Conservation (phyloP, 176 grass and related monocot species). For the Carex cristatella region DNA sequence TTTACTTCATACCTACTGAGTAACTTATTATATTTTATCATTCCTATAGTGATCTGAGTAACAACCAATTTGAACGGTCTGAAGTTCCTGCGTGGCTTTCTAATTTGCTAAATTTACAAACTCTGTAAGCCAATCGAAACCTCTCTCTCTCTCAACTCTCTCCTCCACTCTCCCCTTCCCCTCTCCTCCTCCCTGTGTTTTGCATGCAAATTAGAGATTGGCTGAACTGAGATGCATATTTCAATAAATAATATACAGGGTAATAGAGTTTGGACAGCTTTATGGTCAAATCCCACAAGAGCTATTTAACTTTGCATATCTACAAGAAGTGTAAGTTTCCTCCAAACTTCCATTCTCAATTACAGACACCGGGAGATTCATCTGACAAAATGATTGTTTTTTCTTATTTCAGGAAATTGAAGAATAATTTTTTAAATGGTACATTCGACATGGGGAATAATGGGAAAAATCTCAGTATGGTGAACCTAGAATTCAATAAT, state of each 20-base stretch:
- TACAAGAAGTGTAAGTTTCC: constrained; percentile 44
- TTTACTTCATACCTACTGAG: not conserved
- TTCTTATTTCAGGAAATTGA: constrained; percentile 47
- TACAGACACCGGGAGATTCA: not conserved
- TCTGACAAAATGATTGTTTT: constrained; percentile 12
- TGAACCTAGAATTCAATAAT: constrained; percentile 49
- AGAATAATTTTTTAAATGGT: constrained; percentile 57
- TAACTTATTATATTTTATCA: not conserved
- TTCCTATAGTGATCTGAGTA: constrained; percentile 65
- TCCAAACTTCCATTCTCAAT: not conserved
- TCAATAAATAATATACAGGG: constrained; percentile 21
- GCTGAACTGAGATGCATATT: not conserved
- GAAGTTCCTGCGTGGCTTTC: constrained; percentile 62
- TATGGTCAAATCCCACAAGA: constrained; percentile 40
- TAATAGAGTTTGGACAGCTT: constrained; percentile 52
- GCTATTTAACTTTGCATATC: constrained; percentile 39
- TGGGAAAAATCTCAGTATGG: constrained; percentile 21
- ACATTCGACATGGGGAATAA: constrained; percentile 61
- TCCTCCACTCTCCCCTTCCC: not conserved
- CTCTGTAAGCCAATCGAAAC: too few species aligned
- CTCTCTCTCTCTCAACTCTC: too few species aligned
- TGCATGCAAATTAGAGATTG: not conserved
- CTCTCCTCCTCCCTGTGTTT: not conserved
- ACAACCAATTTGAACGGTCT: constrained; percentile 58
- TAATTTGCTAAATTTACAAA: not conserved